Evolutionary conservation across 2,329 filamentous ascomycete species (phyloP), one percentile per base, ranked within the genome.

Genomic region (Aspergillus eucalypticola): DNA sequence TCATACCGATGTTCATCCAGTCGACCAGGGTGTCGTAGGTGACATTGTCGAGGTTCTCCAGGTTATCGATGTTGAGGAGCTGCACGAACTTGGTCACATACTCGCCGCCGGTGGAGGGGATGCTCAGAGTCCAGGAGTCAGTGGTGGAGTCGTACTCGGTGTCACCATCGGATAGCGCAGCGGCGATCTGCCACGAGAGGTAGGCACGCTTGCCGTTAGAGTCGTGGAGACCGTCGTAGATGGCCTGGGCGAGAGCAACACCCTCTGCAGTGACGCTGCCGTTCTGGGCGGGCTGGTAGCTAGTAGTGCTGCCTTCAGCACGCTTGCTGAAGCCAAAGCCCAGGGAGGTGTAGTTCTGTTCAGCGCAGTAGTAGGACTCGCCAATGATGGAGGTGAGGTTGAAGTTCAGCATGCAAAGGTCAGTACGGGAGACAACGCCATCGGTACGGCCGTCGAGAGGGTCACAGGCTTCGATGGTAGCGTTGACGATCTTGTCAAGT

Each of bases 21-120:
- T 78, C 76, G n/a, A 78, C 76, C 5, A 86, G 76, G 0, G 81
- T 85, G 67, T 86, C 83, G 69, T 85, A 86, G 17, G 83, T 85
- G 25, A 86, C 78, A 58, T 74, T 71, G 63, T 80, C 69, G 4
- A 84, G 74, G 41, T 72, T 69, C 5, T 73, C 67, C n/a, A 83
- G 73, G 66, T 79, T 82, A 59, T 68, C 64, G 25, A 72, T 53
- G 35, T 73, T 55, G 0, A 72, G 62, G 2, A 73, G 67, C 60
- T 74, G 55, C 7, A 74, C 62, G 60, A 70, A 70, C 54, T 69
- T 73, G 50, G 67, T 63, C 6, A 75, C 63, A 60, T 71, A 81
- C 60, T 80, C 78, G 42, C 73, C 76, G 5, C 78, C 79, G 0
- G 71, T 72, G 19, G 71, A 68, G 7, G 68, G 61, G 55, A 75